Evolutionary conservation across 2,329 filamentous ascomycete genomes (phyloP), one percentile per base, ranked within the genome.

Genomic region (Beauveria scarabaeidicola): DNA sequence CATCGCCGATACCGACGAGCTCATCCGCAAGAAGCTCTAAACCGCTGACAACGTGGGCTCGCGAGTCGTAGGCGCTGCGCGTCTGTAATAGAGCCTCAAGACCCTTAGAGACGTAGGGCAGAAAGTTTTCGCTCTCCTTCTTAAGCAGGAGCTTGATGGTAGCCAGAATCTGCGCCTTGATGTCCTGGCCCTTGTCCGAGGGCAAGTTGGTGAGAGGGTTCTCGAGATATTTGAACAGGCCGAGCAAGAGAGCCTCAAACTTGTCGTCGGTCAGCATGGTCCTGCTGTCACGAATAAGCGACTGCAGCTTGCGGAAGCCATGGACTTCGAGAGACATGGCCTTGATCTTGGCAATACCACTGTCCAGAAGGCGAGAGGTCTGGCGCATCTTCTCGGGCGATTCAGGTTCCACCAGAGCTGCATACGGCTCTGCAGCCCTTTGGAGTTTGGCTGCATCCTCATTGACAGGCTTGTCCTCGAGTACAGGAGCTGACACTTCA

Each of bases 221-320:
- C 69, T 90, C 83, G 27, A 92, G 81, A 68, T 88, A 92, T 52
- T 85, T 82, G 62, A 92, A 88, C 21, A 91, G 78, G 0, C 85
- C 87, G 2, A 81, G 66, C 40, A 91, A 74, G 2, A 92, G 77
- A 8, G 85, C 79, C 63, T 87, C 82, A 62, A 90, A 91, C 64
- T 83, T 87, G 52, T 87, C 83, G 61, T 87, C 82, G 1, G 80
- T 79, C 68, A 89, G 84, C 21, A 84, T 77, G 15, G 84, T 79
- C 66, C 81, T 81, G 68, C 79, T 82, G 61, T 88, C 86, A 63
- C 87, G 85, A 61, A 91, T 80, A 64, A 91, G 80, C 43, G 86
- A 86, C 70, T 92, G 89, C 52, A 92, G 77, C 67, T 89, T 89
- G 57, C 89, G 83, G 78, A 92, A 91, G 60, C 89, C 89, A 68